Percentiles rank a stretch among this genome's conserved stretches.
Conservation (phyloP, 169 alveolate species). For the Ichthyophthirius multifiliis region DNA sequence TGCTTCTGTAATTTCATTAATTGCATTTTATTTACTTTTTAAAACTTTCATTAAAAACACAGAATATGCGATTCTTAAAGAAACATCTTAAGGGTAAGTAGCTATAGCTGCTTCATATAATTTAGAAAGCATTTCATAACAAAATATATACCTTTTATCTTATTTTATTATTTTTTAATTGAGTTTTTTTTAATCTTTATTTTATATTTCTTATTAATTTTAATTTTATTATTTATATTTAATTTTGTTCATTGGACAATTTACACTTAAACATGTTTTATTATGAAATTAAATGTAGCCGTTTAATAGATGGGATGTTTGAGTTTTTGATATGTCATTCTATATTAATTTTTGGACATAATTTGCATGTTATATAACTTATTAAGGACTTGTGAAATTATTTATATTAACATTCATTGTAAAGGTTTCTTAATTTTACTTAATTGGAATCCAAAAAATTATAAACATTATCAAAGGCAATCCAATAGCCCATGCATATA, state of each 20-base stretch:
- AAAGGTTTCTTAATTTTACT: background rate
- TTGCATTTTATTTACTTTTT: conserved; percentile 26
- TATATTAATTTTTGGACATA: conserved; percentile 20
- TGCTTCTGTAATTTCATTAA: conserved; percentile 17
- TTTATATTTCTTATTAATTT: too few species aligned
- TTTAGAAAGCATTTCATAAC: conserved; percentile 22
- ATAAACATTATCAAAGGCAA: background rate
- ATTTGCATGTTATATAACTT: conserved; percentile 30
- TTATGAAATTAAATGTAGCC: conserved; percentile 39
- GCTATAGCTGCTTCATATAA: conserved; percentile 17
- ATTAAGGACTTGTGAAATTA: background rate
- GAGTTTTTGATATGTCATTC: conserved; percentile 23
- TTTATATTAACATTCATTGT: conserved; percentile 9
- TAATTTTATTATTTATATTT: conserved; percentile 10
- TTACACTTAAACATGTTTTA: conserved; percentile 26
- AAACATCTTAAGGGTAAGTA: conserved; percentile 27
- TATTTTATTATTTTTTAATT: background rate
- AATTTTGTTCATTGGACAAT: conserved; percentile 32
- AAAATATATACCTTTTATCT: conserved; percentile 25
- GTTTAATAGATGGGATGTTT: conserved; percentile 16
- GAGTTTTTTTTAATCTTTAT: background rate
- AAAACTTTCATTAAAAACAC: conserved; percentile 17
- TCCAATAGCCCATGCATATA: conserved; percentile 8
- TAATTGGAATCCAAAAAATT: background rate
- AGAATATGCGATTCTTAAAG: conserved; percentile 24